A percentile compares a stretch with the other conserved stretches of the same genome.
Evolutionary conservation across 192 early-diverging fungal species (phyloP).

Genomic region (Coemansia javaensis): DNA sequence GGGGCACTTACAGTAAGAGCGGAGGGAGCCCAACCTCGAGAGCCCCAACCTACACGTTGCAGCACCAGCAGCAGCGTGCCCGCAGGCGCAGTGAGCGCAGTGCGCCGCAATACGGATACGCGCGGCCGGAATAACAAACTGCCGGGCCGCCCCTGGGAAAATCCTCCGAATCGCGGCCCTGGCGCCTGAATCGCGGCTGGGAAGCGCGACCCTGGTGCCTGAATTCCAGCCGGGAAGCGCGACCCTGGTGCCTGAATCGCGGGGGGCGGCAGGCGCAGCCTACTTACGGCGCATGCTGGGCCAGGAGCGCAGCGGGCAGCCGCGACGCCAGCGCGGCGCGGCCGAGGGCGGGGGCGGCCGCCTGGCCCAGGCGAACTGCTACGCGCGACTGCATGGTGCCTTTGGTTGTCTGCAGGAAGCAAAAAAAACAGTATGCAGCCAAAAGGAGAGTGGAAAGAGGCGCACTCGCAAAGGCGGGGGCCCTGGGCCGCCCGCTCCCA

Average conservation of each 20-base stretch:
- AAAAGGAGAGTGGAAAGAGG: too few relatives aligned
- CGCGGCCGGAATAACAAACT: not conserved
- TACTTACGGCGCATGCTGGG: slow-evolving; percentile 45
- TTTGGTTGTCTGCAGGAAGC: not conserved
- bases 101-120: not conserved
- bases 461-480: too few relatives aligned
- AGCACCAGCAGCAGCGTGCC: too few relatives aligned
- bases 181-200: too few relatives aligned
- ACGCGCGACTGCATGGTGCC: slow-evolving; percentile 39
- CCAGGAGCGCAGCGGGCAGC: slow-evolving; percentile 19
- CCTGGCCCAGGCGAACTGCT: slow-evolving; percentile 33
- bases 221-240: too few relatives aligned
- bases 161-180: too few relatives aligned
- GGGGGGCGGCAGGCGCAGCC: too few relatives aligned
- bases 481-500: too few relatives aligned
- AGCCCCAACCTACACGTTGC: slow-evolving; percentile 25
- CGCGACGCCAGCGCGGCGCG: slow-evolving; percentile 20
- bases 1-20: slow-evolving; percentile 45
- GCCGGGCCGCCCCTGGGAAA: too few relatives aligned
- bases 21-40: slow-evolving; percentile 20
- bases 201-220: too few relatives aligned
- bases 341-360: slow-evolving; percentile 31
- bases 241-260: too few relatives aligned
- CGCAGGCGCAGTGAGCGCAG: not conserved
- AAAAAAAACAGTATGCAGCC: slow-evolving; percentile 6